These are phyloP conservation scores for Cyclocybe cylindracea DNA, from an alignment of 768 basidiomycete species.

Conservation along the genomic window DNA sequence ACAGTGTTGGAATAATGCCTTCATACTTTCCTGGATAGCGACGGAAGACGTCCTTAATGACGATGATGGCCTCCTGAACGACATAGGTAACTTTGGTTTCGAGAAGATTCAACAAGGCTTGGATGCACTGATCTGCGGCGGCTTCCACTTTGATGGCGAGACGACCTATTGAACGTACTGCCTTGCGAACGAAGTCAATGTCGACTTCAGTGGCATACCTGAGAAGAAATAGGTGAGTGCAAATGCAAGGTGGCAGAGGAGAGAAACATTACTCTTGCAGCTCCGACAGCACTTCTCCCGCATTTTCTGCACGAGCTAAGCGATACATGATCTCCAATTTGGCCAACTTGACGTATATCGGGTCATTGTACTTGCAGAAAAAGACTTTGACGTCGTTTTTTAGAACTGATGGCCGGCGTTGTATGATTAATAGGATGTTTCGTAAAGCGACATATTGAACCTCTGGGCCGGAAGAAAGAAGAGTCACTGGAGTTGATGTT, in stretches of 20 bases:
- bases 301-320: constrained; percentile 92
- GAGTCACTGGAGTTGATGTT: constrained; percentile 61
- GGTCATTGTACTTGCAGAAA: constrained; percentile 99
- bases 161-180: constrained; percentile 95
- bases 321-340: constrained; percentile 99
- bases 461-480: constrained; percentile 96
- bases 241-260: not conserved
- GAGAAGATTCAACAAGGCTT: constrained; percentile 81
- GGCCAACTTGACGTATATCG: constrained; percentile 97
- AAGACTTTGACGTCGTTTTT: constrained; percentile 99
- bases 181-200: constrained; percentile 96
- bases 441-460: constrained; percentile 98
- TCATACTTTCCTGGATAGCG: constrained; percentile 97
- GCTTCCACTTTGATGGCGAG: constrained; percentile 96
- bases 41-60: constrained; percentile 97
- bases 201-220: constrained; percentile 99
- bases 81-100: constrained; percentile 95
- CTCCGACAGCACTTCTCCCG: constrained; percentile 89
- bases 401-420: constrained; percentile 87
- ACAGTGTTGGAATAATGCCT: constrained; percentile 90
- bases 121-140: constrained; percentile 89
- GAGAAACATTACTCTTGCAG: constrained; percentile 76
- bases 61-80: constrained; percentile 95
- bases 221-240: not conserved
- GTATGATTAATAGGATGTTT: constrained; percentile 96